Evolutionary conservation across 139 green algal species (phyloP), one percentile per base, ranked within the genome.

Genomic region (Volvox africanus): DNA sequence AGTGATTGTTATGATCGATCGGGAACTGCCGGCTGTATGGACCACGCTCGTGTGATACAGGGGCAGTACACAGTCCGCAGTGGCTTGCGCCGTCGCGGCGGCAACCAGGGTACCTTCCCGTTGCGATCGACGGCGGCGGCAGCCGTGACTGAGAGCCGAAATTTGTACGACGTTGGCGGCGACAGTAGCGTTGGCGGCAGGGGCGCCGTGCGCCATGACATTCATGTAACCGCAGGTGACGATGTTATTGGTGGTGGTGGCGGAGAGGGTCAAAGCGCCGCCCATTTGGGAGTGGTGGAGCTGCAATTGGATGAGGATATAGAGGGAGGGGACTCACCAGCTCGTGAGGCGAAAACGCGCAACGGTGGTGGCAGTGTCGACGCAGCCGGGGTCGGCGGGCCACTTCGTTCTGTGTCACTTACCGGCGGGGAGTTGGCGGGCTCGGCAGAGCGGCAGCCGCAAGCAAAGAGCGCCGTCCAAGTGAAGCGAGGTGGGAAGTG

Each of bases 101-200:
- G 78, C 75, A 28, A 55, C 32, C 44, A 55, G 44, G 44, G 44
- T 5, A 9, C 44, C 9, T 55, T 9, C 44, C 9, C 44, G 44
- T 9, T 55, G 44, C 44, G 44, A 9, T 33, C 32, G 2, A 81
- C 75, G 32, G 19, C 30, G 75, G 32, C 75, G 75, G 75, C 17
- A 24, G 75, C 33, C 32, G 75, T 55, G 32, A 55, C 30, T 17
- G 32, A 79, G 71, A 30, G 21, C 14, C 71, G 71, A 32, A 18
- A 79, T 30, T 14, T 79, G 14, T 35, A 79, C 71, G 71, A 9
- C 71, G 3, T n/a, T 14, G 32, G 76, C 30, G 32, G 76, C 32
- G 76, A 36, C 76, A 61, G 76, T 32, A 80, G 73, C 73, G 73
- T 22, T 36, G 77, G 77, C 77, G 32, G 77, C 77, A 82, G 77